Base-by-base conservation (phyloP, 495 filamentous ascomycete species). In the Neurospora tetraspora region DNA sequence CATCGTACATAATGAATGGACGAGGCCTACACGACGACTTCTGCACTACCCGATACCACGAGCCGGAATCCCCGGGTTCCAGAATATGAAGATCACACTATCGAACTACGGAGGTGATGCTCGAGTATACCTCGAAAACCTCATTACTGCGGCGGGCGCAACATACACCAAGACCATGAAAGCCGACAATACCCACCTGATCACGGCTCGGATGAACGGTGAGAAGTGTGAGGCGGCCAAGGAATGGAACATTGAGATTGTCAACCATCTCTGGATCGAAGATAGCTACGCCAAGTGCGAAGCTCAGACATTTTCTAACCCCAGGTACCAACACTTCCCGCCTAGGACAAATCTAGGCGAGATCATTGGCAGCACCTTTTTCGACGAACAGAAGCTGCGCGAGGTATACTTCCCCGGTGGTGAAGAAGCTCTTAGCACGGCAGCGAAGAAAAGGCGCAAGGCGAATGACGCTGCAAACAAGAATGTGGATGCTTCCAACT, bases 61-160 rank as follows among this genome's bases (percentile, higher is more conserved):
- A 39, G 80, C 87, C 3, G 91, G 91, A 3, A 88, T 99, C 20
- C 90, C 92, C 0, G 94, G 92, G 2, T 97, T 98, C 78, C 79
- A 91, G 74, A 85, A 86, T 11, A 85, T 90, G 77, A 86, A 84
- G 71, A 96, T 99, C 74, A 94, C 93, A 71, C 82, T 99, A 3
- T 97, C 95, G 1, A 98, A 98, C 80, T 99, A 99, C 78, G 92
- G 92, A 38, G 96, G 96, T 20, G 96, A 99, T 80, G 94, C 95
- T 11, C 88, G 96, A 39, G 88, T 92, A 53, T 99, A 98, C 80
- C 85, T 99, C 37, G 96, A 99, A 80, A 98, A 95, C 74, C 85
- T 99, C 37, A 90, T 98, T 69, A 88, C 83, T 61, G 93, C 93
- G 20, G 83, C 91, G 4, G 96, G 96, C 6, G 96, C 90, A 0